These are phyloP conservation scores for Leucosporidium creatinivorum DNA, from an alignment of 768 basidiomycete species.

Conservation along the genomic window DNA sequence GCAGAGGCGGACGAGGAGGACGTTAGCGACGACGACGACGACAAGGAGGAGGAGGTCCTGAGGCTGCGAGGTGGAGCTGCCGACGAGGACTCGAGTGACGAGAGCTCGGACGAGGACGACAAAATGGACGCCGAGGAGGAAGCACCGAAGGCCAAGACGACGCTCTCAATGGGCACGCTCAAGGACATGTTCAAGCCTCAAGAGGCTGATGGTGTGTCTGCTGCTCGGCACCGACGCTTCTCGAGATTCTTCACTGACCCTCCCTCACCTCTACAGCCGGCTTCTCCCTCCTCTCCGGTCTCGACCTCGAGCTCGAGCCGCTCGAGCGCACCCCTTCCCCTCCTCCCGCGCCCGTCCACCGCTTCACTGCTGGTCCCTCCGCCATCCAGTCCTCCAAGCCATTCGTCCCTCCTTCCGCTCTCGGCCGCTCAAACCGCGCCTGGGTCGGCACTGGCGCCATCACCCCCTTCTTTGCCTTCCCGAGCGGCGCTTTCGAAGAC, in stretches of 20 bases:
- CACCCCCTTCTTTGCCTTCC: constrained; percentile 20
- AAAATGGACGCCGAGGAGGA: constrained; percentile 1
- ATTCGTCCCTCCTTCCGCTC: constrained; percentile 5
- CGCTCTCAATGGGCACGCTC: constrained; percentile 6
- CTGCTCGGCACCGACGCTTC: neutral
- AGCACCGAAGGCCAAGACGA: neutral
- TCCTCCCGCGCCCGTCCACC: neutral
- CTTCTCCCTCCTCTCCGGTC: constrained; percentile 25
- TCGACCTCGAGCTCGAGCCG: constrained; percentile 28
- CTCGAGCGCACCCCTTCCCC: constrained; percentile 8
- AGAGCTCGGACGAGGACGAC: neutral
- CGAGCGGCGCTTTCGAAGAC: constrained; percentile 2
- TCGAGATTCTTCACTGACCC: neutral
- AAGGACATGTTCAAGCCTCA: constrained; percentile 28
- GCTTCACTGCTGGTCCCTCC: neutral
- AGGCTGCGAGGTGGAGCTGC: constrained; percentile 15
- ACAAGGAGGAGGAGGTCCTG: constrained; percentile 9
- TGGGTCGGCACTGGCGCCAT: constrained; percentile 10
- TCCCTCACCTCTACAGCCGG: neutral
- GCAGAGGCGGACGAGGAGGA: neutral
- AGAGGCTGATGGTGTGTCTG: constrained; percentile 13
- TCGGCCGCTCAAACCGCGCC: neutral
- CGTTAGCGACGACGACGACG: neutral
- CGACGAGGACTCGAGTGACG: neutral
- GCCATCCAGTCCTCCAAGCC: constrained; percentile 5